Evolutionary conservation across 2,329 filamentous ascomycete species (phyloP).

Genomic region (Fusarium staphyleae): DNA sequence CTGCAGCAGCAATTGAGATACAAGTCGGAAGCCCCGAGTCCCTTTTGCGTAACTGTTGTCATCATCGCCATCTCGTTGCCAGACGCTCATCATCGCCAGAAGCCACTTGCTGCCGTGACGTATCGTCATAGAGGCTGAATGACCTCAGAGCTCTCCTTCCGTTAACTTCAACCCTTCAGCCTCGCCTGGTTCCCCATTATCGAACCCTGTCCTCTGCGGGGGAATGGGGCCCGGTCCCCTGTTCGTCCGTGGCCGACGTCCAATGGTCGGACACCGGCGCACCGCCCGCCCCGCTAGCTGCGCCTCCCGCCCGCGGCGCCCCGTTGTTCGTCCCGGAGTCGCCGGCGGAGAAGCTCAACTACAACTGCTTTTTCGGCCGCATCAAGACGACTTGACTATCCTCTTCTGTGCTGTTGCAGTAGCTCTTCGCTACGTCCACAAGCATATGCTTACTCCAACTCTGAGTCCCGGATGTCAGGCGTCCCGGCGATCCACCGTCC

Average conservation of each 20-base stretch:
- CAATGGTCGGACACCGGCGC: slow-evolving; percentile 32
- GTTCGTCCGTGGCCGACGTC: slow-evolving; percentile 17
- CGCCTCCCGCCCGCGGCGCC: slow-evolving; percentile 44
- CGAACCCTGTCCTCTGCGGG: slow-evolving; percentile 26
- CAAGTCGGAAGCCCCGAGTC: slow-evolving; percentile 2
- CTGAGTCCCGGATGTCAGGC: slow-evolving; percentile 18
- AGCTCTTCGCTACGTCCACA: slow-evolving; percentile 16
- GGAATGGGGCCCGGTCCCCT: slow-evolving; percentile 18
- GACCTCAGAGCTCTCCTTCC: slow-evolving; percentile 29
- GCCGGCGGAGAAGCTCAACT: slow-evolving; percentile 39
- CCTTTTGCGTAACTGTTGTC: slow-evolving; percentile 1
- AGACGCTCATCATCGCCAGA: slow-evolving; percentile 9
- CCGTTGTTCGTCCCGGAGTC: slow-evolving; percentile 38
- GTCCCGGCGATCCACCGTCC: slow-evolving; percentile 18
- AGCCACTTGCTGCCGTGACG: slow-evolving; percentile 3
- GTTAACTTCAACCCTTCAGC: slow-evolving; percentile 27
- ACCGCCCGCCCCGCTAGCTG: slow-evolving; percentile 39
- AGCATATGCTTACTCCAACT: slow-evolving; percentile 7
- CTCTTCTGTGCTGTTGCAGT: slow-evolving; percentile 38
- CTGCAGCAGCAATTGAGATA: neutral
- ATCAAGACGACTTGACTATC: slow-evolving; percentile 34
- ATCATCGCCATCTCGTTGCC: slow-evolving; percentile 1
- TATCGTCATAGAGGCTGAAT: slow-evolving; percentile 31
- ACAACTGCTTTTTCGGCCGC: slow-evolving; percentile 22
- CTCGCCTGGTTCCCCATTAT: slow-evolving; percentile 18